Evolutionary conservation across 1,284 basidiomycete species (phyloP), one percentile per base, ranked within the genome.

Genomic region (Amylostereum areolatum): DNA sequence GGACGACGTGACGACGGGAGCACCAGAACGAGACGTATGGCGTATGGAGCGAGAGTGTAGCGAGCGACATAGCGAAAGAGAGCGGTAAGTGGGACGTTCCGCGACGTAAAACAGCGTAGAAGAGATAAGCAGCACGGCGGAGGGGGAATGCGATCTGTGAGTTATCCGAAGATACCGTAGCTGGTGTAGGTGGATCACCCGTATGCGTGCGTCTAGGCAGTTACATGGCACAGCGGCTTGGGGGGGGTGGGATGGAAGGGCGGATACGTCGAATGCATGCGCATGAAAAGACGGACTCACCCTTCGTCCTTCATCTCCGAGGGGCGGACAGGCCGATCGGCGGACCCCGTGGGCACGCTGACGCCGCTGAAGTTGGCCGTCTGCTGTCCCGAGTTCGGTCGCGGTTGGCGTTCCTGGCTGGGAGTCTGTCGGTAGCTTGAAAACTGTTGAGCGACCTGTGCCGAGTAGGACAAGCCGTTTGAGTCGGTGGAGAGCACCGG

Each of bases 221-320:
- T n/a, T n/a, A n/a, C n/a, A n/a, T n/a, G n/a, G n/a, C n/a, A n/a
- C n/a, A n/a, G n/a, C n/a, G n/a, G n/a, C n/a, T n/a, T 27, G 33
- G 33, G 28, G 47, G 27, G 31, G 43, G 12, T 30, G 39, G 7
- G 45, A 43, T 5, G 44, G 31, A 45, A 24, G n/a, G 46, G 44
- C 24, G 43, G 39, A 52, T 28, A 49, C 37, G 35, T 40, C n/a
- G n/a, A n/a, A n/a, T n/a, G n/a, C n/a, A n/a, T n/a, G n/a, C n/a
- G n/a, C n/a, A n/a, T n/a, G n/a, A n/a, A n/a, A 54, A 61, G 53
- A 57, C 54, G 60, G 62, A 79, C 89, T 89, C 80, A 92, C 92
- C 91, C 91, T 81, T 89, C 87, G 64, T 93, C 92, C 58, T 90
- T 89, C 89, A 92, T 92, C 65, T 94, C 91, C 47, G 85, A 88